Percentiles rank a stretch among this genome's conserved stretches.
phyloP scores from a whole-genome alignment of 345 rosid species.

The Geranium brycei region DNA sequence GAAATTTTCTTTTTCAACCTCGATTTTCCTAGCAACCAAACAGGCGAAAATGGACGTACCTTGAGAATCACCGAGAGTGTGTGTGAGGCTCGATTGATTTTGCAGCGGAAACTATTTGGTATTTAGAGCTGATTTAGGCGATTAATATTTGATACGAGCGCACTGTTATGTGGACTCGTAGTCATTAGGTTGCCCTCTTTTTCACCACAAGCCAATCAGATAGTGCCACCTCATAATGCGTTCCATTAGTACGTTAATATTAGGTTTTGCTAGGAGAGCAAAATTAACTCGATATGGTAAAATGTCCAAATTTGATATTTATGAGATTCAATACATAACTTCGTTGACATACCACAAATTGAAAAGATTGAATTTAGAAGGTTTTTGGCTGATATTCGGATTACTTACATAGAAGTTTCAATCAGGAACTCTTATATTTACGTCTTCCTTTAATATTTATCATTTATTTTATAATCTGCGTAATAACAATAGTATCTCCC shows the following conservation, averaged over 20 bases:
- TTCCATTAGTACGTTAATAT: background rate
- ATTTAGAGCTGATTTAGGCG: background rate
- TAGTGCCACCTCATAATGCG: background rate
- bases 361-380: too few species aligned
- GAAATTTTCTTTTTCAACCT: background rate
- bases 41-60: background rate
- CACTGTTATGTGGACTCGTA: background rate
- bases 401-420: too few species aligned
- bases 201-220: background rate
- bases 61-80: background rate
- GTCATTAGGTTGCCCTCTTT: background rate
- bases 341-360: too few species aligned
- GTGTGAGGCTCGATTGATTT: background rate
- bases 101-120: background rate
- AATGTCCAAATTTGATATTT: too few species aligned
- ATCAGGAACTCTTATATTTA: too few species aligned
- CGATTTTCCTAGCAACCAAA: background rate
- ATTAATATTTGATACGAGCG: background rate
- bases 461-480: too few species aligned
- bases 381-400: too few species aligned
- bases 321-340: too few species aligned
- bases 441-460: too few species aligned
- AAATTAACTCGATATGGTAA: too few species aligned
- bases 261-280: too few species aligned
- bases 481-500: too few species aligned